phyloP scores from a whole-genome alignment of 257 asterid species.

The Vinca minor region DNA sequence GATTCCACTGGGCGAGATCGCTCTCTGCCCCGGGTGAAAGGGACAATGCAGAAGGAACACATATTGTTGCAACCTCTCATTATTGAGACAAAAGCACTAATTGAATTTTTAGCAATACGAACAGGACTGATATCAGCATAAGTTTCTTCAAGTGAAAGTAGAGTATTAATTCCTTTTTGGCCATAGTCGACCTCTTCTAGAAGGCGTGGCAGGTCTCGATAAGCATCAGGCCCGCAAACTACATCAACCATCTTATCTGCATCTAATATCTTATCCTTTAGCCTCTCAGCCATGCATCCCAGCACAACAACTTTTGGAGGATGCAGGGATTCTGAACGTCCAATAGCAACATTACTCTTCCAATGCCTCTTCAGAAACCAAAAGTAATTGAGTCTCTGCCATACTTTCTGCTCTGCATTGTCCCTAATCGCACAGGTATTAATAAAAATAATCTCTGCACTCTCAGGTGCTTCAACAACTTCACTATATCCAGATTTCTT shows the following conservation, averaged over 20 bases:
- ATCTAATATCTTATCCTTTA: conserved; percentile 91
- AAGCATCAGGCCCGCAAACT: conserved; percentile 98
- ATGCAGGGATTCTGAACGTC: conserved; percentile 75
- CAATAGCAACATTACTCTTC: conserved; percentile 84
- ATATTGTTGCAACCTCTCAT: conserved; percentile 99
- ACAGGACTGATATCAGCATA: conserved; percentile 95
- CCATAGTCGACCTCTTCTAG: conserved; percentile 92
- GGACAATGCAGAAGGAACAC: conserved; percentile 98
- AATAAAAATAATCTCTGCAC: conserved; percentile 86
- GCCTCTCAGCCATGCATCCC: conserved; percentile 98
- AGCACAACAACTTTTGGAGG: conserved; percentile 96
- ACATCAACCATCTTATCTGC: conserved; percentile 98
- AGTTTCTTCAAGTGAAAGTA: conserved; percentile 95
- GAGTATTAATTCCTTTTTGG: conserved; percentile 94
- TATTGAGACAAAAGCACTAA: conserved; percentile 86
- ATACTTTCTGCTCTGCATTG: conserved; percentile 93
- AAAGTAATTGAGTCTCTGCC: conserved; percentile 95
- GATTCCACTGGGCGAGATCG: conserved; percentile 92
- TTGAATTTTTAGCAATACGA: conserved; percentile 81
- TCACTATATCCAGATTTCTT: conserved; percentile 78
- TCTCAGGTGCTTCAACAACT: conserved; percentile 79
- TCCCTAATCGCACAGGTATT: conserved; percentile 97
- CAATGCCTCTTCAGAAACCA: conserved; percentile 94
- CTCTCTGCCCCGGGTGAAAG: conserved; percentile 96
- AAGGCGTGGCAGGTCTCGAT: conserved; percentile 87